A percentile compares a stretch with the other conserved stretches of the same genome.
These are phyloP conservation scores for Pleurotus platypus DNA, from an alignment of 768 basidiomycete genomes.

Conservation along the genomic window DNA sequence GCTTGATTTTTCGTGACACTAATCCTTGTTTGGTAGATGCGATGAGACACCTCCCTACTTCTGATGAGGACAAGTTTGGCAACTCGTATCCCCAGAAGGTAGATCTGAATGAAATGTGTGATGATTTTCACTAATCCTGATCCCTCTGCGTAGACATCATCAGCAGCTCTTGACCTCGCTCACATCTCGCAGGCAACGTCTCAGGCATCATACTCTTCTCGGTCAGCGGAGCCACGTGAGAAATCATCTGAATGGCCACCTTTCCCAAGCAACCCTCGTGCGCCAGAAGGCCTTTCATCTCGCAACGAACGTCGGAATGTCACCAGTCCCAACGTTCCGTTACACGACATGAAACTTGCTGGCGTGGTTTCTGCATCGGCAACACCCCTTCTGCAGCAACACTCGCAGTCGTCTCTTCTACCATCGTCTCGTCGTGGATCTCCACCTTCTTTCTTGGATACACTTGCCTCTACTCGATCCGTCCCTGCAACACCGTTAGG, in stretches of 20 bases:
- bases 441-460: constrained; percentile 63
- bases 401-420: constrained; percentile 48
- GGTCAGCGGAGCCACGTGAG: constrained; percentile 55
- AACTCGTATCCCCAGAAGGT: constrained; percentile 65
- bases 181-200: constrained; percentile 77
- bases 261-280: constrained; percentile 63
- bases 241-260: constrained; percentile 94
- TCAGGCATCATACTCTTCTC: constrained; percentile 51
- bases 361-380: constrained; percentile 54
- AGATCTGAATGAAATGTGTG: constrained; percentile 14
- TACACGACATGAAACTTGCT: constrained; percentile 42
- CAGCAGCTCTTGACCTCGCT: constrained; percentile 90
- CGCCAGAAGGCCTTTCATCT: constrained; percentile 51
- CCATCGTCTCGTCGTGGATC: constrained; percentile 72
- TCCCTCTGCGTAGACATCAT: constrained; percentile 55
- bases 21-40: constrained; percentile 52
- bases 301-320: constrained; percentile 67
- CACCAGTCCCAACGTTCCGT: constrained; percentile 69
- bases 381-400: constrained; percentile 63
- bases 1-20: constrained; percentile 7
- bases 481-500: constrained; percentile 81
- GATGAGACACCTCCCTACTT: constrained; percentile 83
- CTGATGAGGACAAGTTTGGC: constrained; percentile 84
- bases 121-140: constrained; percentile 6
- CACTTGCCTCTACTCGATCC: constrained; percentile 65